These are phyloP conservation scores for Tetrapisispora iriomotensis DNA, from an alignment of 805 yeast genomes.

Conservation along the genomic window DNA sequence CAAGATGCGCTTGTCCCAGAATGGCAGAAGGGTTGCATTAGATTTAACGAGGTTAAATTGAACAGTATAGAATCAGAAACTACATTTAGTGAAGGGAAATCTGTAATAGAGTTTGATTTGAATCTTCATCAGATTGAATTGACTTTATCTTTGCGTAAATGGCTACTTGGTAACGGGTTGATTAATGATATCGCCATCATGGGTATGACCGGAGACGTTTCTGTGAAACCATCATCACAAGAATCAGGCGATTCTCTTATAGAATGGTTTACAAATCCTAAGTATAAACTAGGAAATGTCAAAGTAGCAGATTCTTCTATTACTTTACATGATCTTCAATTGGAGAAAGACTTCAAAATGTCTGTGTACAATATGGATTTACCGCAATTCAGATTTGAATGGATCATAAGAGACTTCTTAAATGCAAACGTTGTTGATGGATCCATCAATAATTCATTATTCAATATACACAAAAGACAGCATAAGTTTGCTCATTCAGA, in stretches of 20 bases:
- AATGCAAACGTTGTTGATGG: slow-evolving; percentile 66
- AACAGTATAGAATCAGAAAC: slow-evolving; percentile 31
- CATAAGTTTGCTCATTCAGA: slow-evolving; percentile 40
- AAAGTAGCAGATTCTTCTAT: slow-evolving; percentile 27
- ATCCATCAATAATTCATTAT: slow-evolving; percentile 62
- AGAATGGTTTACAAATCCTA: slow-evolving; percentile 26
- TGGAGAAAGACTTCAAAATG: slow-evolving; percentile 29
- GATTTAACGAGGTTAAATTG: slow-evolving; percentile 62
- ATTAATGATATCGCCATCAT: slow-evolving; percentile 66
- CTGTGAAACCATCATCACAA: slow-evolving; percentile 2
- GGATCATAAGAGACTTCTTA: slow-evolving; percentile 55
- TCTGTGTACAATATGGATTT: slow-evolving; percentile 58
- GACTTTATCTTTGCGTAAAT: slow-evolving; percentile 68
- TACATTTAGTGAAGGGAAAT: slow-evolving; percentile 7
- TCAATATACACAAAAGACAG: slow-evolving; percentile 69
- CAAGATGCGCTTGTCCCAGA: slow-evolving; percentile 88
- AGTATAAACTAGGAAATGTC: slow-evolving; percentile 37
- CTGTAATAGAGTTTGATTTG: slow-evolving; percentile 63
- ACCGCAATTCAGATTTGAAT: slow-evolving; percentile 47
- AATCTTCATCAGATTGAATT: slow-evolving; percentile 72
- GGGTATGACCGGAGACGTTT: slow-evolving; percentile 74
- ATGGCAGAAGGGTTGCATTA: slow-evolving; percentile 79
- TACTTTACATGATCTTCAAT: slow-evolving; percentile 16
- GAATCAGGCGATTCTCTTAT: background rate
- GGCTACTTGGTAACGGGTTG: slow-evolving; percentile 83